Evolutionary conservation across 345 rosid genomes (phyloP), one percentile per base, ranked within the genome.

Genomic region (Cardamine resedifolia): DNA sequence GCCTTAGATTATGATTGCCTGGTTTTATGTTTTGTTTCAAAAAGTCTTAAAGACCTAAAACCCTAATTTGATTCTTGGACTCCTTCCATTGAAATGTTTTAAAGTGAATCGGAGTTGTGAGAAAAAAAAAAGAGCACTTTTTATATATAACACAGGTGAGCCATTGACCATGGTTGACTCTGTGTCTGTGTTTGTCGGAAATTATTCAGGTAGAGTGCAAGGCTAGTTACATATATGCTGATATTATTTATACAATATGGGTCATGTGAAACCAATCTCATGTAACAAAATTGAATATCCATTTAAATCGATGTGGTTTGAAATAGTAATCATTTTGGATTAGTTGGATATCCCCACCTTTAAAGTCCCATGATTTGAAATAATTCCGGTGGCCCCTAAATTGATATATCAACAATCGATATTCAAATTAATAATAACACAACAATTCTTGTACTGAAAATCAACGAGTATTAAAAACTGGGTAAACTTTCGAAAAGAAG

Each of bases 1-100:
- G 63, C 63, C 78, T 50, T 51, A 38, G 19, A 28, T 41, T 60
- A 67, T 67, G 58, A 58, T 66, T 74, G 64, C 55, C 64, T 20
- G 18, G 58, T 73, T 58, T 67, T 52, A 60, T 45, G 27, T 47
- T 76, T 64, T 75, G 34, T 62, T 75, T 68, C 7, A 28, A 56
- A 71, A 55, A 27, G 68, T 60, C 31, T 52, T 43, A 38, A 58
- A 43, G 20, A 68, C 38, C 58, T 43, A 33, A 52, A 68, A 31
- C 70, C 30, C 71, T 70, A 48, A 70, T 76, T n/a, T 63, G 79
- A 47, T 52, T 63, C 65, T 68, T 68, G 12, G 31, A 65, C 34
- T 57, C 43, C 2, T 56, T 58, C 68, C 73, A 43, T 51, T 60
- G 31, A 68, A 75, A 67, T 68, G 74, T 68, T 58, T 74, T 58